Percentiles rank a stretch among this genome's conserved stretches.
Evolutionary conservation across 495 filamentous ascomycete species (phyloP).

Genomic region (Penicillium alfredii): DNA sequence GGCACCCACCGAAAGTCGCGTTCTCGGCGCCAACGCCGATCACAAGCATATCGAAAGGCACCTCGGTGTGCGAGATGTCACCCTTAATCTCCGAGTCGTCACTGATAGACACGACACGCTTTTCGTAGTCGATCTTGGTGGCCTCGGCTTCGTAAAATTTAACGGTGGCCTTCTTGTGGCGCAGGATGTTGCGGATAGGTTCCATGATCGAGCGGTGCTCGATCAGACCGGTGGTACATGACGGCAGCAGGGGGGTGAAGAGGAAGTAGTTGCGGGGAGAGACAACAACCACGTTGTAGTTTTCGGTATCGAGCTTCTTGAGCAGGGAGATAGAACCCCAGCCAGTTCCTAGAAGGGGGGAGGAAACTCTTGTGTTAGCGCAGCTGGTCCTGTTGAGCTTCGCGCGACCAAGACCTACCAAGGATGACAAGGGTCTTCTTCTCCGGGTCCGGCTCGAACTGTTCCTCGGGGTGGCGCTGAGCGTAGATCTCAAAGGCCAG

Average conservation of each 20-base stretch:
- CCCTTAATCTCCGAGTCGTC: conserved; percentile 94
- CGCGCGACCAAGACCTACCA: conserved; percentile 53
- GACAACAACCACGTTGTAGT: conserved; percentile 95
- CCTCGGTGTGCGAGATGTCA: conserved; percentile 72
- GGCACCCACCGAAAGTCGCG: conserved; percentile 78
- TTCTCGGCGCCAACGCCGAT: conserved; percentile 97
- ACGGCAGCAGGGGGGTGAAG: conserved; percentile 94
- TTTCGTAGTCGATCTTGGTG: conserved; percentile 90
- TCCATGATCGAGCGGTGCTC: conserved; percentile 99
- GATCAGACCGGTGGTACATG: conserved; percentile 93
- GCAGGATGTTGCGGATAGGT: conserved; percentile 88
- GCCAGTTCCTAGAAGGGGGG: conserved; percentile 63
- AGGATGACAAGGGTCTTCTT: conserved; percentile 98
- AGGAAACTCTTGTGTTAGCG: no score
- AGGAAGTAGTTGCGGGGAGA: conserved; percentile 99
- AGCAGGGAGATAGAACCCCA: conserved; percentile 96
- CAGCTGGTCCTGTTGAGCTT: neutral
- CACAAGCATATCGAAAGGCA: conserved; percentile 97
- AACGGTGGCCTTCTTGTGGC: conserved; percentile 84
- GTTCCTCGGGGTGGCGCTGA: conserved; percentile 73
- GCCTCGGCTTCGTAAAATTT: conserved; percentile 98
- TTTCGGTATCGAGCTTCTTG: conserved; percentile 96
- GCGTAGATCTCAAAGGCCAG: conserved; percentile 76
- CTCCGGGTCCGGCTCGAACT: conserved; percentile 68
- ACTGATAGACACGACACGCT: conserved; percentile 78